These are phyloP conservation scores for Mycosarcoma mackinlayi DNA, from an alignment of 1,284 basidiomycete species.

Conservation along the genomic window DNA sequence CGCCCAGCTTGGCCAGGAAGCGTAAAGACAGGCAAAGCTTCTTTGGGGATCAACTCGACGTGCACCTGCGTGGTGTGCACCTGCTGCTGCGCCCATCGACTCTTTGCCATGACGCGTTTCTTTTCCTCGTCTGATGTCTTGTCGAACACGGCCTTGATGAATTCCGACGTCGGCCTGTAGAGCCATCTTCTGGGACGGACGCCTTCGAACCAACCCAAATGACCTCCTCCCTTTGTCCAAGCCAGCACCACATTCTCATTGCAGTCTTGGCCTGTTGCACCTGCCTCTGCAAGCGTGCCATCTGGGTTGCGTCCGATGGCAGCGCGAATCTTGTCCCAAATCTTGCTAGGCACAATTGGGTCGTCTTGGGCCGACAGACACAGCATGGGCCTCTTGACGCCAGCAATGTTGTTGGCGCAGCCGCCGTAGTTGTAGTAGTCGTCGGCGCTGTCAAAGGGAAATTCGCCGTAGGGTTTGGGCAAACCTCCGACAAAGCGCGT, in stretches of 20 bases:
- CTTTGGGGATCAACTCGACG: conserved; percentile 52
- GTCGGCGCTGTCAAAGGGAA: conserved; percentile 72
- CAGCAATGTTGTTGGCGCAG: conserved; percentile 50
- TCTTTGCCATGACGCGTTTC: conserved; percentile 10
- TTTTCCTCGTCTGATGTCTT: conserved; percentile 28
- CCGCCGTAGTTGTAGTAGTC: conserved; percentile 78
- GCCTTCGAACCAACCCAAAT: conserved; percentile 91
- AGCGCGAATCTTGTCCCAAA: conserved; percentile 37
- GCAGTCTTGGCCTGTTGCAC: conserved; percentile 71
- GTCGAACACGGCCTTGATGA: conserved; percentile 50
- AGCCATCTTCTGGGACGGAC: conserved; percentile 57
- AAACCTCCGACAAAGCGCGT: conserved; percentile 82
- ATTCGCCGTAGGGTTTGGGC: conserved; percentile 52
- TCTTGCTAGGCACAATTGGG: conserved; percentile 76
- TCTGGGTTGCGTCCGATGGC: conserved; percentile 46
- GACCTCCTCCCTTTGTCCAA: conserved; percentile 84
- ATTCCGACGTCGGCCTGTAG: conserved; percentile 55
- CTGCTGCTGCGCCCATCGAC: conserved; percentile 33
- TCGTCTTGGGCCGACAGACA: conserved; percentile 91
- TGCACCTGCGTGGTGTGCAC: conserved; percentile 37
- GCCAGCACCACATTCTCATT: conserved; percentile 79
- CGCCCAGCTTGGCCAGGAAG: conserved; percentile 39
- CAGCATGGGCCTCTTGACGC: conserved; percentile 72
- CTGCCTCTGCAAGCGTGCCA: conserved; percentile 49
- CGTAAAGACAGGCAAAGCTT: conserved; percentile 45